Base-by-base conservation (phyloP, 129 eudicot species). In the Dittrichia graveolens region DNA sequence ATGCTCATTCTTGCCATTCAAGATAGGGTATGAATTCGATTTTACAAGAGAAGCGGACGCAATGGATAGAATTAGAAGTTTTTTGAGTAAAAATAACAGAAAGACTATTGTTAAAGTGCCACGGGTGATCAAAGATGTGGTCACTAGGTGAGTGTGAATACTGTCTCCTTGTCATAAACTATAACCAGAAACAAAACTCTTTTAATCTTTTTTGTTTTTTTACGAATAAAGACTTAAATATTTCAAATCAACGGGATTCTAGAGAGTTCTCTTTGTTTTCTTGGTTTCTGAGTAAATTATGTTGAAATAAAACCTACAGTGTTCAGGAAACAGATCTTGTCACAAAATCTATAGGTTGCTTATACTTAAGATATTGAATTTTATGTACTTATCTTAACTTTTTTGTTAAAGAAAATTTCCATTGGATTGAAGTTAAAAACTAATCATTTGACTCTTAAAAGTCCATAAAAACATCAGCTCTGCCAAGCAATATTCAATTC, bases 11-110 rank as follows among this genome's bases (percentile, higher is more conserved):
- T 35, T 78, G 62, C 71, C 63, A 67, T 80, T 81, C 75, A 81
- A 94, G 98, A 94, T 90, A 82, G 95, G 86, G 72, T 88, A 90
- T 75, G 98, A 94, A 83, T 94, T 94, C 70, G 85, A 94, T 85
- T 94, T 94, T 73, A 75, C 78, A 63, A 94, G 98, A 84, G 98
- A 94, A 80, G 98, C 98, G 50, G 88, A 83, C 73, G 96, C 98
- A 16, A 94, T 94, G 98, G 87, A 81, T 55, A 84, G 83, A 83
- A 94, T 94, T 53, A 86, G 82, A 42, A 79, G 43, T 67, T 94
- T 89, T 75, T 79, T 94, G 18, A 82, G 80, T 53, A 77, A 67
- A 76, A 85, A 76, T 60, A 88, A 88, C 86, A 86, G 78, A 73
- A 94, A 88, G 71, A 12, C 82, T 65, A 83, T 87, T 55, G 98